Evolutionary conservation across 306 rosid species (phyloP).

Genomic region (Fragaria iinumae): DNA sequence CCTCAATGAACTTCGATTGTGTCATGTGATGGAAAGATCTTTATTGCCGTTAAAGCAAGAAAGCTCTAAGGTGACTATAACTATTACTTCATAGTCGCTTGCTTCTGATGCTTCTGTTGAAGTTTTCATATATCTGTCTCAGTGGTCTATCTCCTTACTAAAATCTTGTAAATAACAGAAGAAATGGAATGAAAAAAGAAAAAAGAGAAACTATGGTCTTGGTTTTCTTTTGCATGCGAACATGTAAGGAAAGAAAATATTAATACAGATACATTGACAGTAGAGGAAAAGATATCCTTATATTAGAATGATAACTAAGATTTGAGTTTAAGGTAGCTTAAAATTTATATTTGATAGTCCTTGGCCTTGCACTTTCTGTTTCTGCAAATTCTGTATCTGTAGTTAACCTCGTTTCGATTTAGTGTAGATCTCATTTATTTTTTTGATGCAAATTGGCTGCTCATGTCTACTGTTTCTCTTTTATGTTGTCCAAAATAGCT

Average conservation of each 20-base stretch:
- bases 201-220: not conserved
- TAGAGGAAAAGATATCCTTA: not conserved
- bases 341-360: not conserved
- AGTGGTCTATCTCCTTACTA: not conserved
- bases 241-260: not conserved
- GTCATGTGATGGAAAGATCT: conserved; percentile 59
- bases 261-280: not conserved
- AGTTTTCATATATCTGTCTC: not conserved
- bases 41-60: conserved; percentile 42
- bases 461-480: not conserved
- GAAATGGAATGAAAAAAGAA: not conserved
- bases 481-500: not conserved
- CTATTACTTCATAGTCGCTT: conserved; percentile 9
- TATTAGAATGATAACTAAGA: not conserved
- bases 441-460: not conserved
- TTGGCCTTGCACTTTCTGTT: not conserved
- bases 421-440: not conserved
- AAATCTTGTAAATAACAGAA: not conserved
- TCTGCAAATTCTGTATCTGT: not conserved
- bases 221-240: not conserved
- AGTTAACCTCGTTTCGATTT: not conserved
- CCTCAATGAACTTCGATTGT: conserved; percentile 84
- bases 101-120: conserved; percentile 6
- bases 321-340: not conserved
- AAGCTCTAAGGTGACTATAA: conserved; percentile 53